A percentile compares a stretch with the other conserved stretches of the same genome.
These are phyloP conservation scores for Phytophthora sansomeana DNA, from an alignment of 352 stramenopile genomes.

Conservation along the genomic window DNA sequence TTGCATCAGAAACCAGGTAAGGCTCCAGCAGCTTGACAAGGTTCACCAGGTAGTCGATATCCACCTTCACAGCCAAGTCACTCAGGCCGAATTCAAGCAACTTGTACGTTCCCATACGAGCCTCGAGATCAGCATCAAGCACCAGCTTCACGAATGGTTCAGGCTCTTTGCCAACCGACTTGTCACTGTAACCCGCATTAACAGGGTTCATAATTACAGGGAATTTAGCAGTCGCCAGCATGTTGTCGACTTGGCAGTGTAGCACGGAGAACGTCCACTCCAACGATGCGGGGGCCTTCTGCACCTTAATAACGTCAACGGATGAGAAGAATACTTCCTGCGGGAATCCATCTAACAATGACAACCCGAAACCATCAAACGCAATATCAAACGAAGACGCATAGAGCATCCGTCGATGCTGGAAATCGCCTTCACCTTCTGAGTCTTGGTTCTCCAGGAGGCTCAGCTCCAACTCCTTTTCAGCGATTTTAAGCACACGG, in stretches of 20 bases:
- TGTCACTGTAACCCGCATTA: slow-evolving; percentile 83
- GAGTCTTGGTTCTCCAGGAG: slow-evolving; percentile 73
- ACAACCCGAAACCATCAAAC: slow-evolving; percentile 80
- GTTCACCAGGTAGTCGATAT: slow-evolving; percentile 88
- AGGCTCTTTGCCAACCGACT: slow-evolving; percentile 59
- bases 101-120: slow-evolving; percentile 86
- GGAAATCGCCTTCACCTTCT: slow-evolving; percentile 73
- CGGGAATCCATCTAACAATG: slow-evolving; percentile 76
- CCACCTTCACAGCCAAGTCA: slow-evolving; percentile 79
- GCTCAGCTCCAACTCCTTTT: slow-evolving; percentile 82
- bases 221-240: slow-evolving; percentile 83
- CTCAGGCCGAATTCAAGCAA: slow-evolving; percentile 78
- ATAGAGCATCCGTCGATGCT: slow-evolving; percentile 83
- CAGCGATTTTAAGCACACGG: slow-evolving; percentile 81
- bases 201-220: slow-evolving; percentile 86
- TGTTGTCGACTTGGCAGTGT: slow-evolving; percentile 88
- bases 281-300: slow-evolving; percentile 74
- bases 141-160: slow-evolving; percentile 77
- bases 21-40: slow-evolving; percentile 84
- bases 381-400: slow-evolving; percentile 86
- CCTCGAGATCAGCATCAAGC: slow-evolving; percentile 77
- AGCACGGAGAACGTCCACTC: slow-evolving; percentile 83
- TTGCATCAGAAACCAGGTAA: slow-evolving; percentile 76
- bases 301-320: slow-evolving; percentile 76
- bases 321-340: slow-evolving; percentile 89